Conservation (phyloP, 163 green algal species). For the Scenedesmus sp. region DNA sequence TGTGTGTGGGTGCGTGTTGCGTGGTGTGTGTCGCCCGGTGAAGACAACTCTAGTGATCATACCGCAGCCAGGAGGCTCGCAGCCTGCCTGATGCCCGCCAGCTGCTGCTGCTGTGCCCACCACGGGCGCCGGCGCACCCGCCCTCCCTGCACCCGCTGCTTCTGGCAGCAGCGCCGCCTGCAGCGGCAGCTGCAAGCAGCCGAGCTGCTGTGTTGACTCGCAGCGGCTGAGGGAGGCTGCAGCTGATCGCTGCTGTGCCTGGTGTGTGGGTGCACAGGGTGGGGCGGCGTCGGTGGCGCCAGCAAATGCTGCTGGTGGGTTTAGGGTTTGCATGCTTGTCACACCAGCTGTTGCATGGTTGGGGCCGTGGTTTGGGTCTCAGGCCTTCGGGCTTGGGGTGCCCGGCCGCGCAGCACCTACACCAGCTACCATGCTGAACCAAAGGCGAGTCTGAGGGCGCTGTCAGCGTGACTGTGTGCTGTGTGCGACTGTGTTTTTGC, state of each 20-base stretch:
- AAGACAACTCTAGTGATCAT: constrained; percentile 66
- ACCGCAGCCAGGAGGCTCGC: not conserved
- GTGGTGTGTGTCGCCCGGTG: constrained; percentile 47
- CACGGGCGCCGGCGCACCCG: not conserved
- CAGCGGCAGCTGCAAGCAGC: constrained; percentile 9
- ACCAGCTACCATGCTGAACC: constrained; percentile 39
- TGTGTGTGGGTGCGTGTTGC: not conserved
- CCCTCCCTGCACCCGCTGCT: not conserved
- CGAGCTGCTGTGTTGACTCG: not conserved
- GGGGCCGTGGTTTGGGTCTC: not conserved
- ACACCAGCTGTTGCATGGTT: not conserved
- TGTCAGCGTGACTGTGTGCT: not conserved
- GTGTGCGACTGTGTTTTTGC: not conserved
- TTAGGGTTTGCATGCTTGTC: constrained; percentile 9
- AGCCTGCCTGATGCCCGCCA: not conserved
- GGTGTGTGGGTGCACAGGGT: constrained; percentile 6
- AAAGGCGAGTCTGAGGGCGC: constrained; percentile 62
- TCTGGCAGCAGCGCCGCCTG: not conserved
- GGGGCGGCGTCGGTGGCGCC: not conserved
- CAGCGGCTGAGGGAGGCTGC: constrained; percentile 12
- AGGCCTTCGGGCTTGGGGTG: not conserved
- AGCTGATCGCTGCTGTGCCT: not conserved
- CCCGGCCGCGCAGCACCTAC: constrained; percentile 5
- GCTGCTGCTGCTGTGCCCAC: constrained; percentile 11
- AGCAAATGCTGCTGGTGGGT: not conserved